phyloP scores from a whole-genome alignment of 2,329 filamentous ascomycete species.

The Phialocephala subalpina region DNA sequence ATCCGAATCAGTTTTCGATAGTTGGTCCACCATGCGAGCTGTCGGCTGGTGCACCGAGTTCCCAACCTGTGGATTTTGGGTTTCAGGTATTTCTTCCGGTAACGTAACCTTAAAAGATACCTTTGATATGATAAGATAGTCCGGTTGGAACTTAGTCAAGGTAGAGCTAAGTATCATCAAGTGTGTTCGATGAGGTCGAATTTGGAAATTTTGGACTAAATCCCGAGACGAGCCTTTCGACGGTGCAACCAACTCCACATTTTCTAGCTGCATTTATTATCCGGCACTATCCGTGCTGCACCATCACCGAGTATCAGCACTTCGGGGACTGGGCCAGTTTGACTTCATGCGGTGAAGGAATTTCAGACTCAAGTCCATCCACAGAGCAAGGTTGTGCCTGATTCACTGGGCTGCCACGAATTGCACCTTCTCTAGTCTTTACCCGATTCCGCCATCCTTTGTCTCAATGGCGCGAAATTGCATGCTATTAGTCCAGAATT shows the following conservation, averaged over 20 bases:
- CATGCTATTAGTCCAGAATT: conserved; percentile 33
- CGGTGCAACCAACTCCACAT: not conserved
- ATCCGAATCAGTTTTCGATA: conserved; percentile 16
- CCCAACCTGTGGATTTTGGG: not conserved
- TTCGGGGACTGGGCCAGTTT: not conserved
- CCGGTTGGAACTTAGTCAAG: not conserved
- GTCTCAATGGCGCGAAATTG: conserved; percentile 29
- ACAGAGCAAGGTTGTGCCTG: conserved; percentile 16
- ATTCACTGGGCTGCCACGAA: conserved; percentile 13
- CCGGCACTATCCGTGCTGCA: conserved; percentile 14
- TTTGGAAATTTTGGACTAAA: not conserved
- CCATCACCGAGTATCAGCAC: not conserved
- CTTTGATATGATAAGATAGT: not conserved
- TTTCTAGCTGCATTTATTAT: conserved; percentile 1
- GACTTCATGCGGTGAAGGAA: conserved; percentile 19
- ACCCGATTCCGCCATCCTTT: conserved; percentile 28
- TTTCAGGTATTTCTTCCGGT: conserved; percentile 1
- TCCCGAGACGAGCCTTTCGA: conserved; percentile 16
- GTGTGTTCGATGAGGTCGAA: not conserved
- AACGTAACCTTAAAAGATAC: not conserved
- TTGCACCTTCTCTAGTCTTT: not conserved
- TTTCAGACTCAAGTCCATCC: not conserved
- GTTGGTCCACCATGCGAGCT: not conserved
- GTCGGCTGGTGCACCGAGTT: not conserved
- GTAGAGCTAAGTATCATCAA: not conserved